Percentiles rank a stretch among this genome's conserved stretches.
phyloP scores from a whole-genome alignment of 2,329 filamentous ascomycete species.

The Rhexocercosporidium sp. region DNA sequence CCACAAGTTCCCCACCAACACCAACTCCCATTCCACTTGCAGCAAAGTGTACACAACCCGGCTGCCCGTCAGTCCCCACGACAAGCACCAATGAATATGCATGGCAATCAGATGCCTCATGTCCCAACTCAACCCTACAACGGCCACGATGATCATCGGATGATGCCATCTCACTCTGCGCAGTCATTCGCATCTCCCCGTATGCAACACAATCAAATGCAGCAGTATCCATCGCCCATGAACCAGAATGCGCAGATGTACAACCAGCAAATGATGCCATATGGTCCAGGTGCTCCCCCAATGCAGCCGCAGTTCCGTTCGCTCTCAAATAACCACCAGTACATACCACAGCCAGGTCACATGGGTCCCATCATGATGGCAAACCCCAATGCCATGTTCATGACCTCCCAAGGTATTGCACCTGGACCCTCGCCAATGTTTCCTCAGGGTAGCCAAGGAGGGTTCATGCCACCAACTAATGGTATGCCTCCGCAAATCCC shows the following conservation, averaged over 20 bases:
- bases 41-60: constrained; percentile 72
- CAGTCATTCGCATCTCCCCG: constrained; percentile 88
- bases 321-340: constrained; percentile 74
- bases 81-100: constrained; percentile 78
- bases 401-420: constrained; percentile 75
- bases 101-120: constrained; percentile 73
- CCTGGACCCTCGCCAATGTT: constrained; percentile 83
- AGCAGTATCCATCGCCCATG: constrained; percentile 74
- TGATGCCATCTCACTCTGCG: constrained; percentile 84
- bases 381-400: constrained; percentile 70
- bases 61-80: constrained; percentile 51
- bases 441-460: constrained; percentile 67
- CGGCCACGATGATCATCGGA: constrained; percentile 78
- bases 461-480: constrained; percentile 64
- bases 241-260: constrained; percentile 74
- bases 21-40: constrained; percentile 82
- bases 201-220: constrained; percentile 71
- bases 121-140: constrained; percentile 70
- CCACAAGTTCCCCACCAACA: constrained; percentile 81
- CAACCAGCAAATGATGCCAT: constrained; percentile 73
- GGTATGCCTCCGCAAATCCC: constrained; percentile 64
- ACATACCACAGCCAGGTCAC: constrained; percentile 71
- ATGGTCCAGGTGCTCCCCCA: constrained; percentile 67
- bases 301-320: constrained; percentile 71
- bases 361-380: constrained; percentile 90